These are phyloP conservation scores for Pseudozyma tsukubaensis DNA, from an alignment of 1,284 basidiomycete genomes.

Conservation along the genomic window DNA sequence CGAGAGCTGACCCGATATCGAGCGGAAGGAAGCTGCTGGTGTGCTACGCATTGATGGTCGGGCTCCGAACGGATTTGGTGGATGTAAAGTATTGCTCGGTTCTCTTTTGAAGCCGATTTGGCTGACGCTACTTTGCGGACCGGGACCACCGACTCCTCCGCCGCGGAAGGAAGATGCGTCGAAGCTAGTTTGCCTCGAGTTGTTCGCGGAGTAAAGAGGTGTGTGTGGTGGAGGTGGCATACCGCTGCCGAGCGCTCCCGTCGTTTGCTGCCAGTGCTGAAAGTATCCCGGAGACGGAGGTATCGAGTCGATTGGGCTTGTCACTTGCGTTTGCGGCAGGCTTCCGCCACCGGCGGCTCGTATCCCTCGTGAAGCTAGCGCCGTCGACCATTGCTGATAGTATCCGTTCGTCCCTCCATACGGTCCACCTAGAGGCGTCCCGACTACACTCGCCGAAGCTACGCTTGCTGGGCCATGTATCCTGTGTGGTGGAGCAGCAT, in stretches of 20 bases:
- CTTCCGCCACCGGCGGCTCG: slow-evolving; percentile 24
- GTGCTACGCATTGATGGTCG: slow-evolving; percentile 30
- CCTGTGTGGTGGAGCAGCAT: slow-evolving; percentile 32
- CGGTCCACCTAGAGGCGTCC: slow-evolving; percentile 12
- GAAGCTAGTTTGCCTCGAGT: slow-evolving; percentile 36
- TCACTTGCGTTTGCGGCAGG: slow-evolving; percentile 27
- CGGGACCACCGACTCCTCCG: slow-evolving; percentile 16
- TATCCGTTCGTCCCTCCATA: slow-evolving; percentile 3
- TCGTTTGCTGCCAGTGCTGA: slow-evolving; percentile 41
- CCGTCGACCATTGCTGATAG: slow-evolving; percentile 48
- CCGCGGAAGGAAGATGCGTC: slow-evolving; percentile 34
- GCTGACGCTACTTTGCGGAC: slow-evolving; percentile 42
- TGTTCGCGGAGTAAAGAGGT: slow-evolving; percentile 28
- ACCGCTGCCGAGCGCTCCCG: neutral
- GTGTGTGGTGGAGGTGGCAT: neutral
- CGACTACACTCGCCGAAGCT: slow-evolving; percentile 25
- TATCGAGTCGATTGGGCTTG: slow-evolving; percentile 35
- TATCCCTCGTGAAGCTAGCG: slow-evolving; percentile 40
- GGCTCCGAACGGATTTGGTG: slow-evolving; percentile 12
- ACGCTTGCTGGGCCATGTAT: slow-evolving; percentile 48
- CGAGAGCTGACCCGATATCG: slow-evolving; percentile 26
- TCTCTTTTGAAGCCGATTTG: slow-evolving; percentile 40
- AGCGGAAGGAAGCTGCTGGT: slow-evolving; percentile 25
- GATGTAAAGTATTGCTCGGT: slow-evolving; percentile 25
- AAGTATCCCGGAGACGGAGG: slow-evolving; percentile 50